Evolutionary conservation across 129 eudicot genomes (phyloP).

Genomic region (Sambucus nigra): DNA sequence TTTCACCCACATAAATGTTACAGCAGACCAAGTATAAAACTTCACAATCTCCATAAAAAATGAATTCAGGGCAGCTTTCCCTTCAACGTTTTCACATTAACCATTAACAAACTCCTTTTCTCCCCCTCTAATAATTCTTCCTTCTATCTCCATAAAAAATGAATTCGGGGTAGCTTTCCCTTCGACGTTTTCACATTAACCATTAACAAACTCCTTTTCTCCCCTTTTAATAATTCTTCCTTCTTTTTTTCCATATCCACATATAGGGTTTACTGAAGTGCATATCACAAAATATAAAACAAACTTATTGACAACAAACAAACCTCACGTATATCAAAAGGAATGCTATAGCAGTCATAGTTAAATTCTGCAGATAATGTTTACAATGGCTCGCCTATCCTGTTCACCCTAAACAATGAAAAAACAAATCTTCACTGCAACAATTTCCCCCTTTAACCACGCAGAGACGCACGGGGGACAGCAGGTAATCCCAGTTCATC

Average conservation of each 20-base stretch:
- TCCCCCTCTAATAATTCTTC: no score
- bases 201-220: no score
- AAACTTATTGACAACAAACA: neutral
- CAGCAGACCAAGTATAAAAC: neutral
- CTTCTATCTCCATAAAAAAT: no score
- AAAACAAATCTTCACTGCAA: neutral
- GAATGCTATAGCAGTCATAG: constrained; percentile 4
- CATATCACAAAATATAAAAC: neutral
- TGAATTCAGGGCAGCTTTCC: no score
- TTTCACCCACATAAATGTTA: neutral
- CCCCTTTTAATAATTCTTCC: no score
- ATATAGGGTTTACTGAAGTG: neutral
- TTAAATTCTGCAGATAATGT: constrained; percentile 30
- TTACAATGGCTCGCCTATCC: constrained; percentile 7
- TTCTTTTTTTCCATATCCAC: neutral
- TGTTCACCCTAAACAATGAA: constrained; percentile 7
- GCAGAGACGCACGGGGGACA: constrained; percentile 79
- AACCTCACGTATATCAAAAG: neutral
- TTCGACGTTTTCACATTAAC: no score
- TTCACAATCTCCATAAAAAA: no score
- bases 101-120: no score
- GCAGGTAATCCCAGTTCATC: constrained; percentile 93
- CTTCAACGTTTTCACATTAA: no score
- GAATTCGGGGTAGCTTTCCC: no score
- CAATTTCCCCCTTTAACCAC: constrained; percentile 31